Evolutionary conservation across 805 yeast genomes (phyloP), one percentile per base, ranked within the genome.

Genomic region (Kodamaea kaohsiungensis): DNA sequence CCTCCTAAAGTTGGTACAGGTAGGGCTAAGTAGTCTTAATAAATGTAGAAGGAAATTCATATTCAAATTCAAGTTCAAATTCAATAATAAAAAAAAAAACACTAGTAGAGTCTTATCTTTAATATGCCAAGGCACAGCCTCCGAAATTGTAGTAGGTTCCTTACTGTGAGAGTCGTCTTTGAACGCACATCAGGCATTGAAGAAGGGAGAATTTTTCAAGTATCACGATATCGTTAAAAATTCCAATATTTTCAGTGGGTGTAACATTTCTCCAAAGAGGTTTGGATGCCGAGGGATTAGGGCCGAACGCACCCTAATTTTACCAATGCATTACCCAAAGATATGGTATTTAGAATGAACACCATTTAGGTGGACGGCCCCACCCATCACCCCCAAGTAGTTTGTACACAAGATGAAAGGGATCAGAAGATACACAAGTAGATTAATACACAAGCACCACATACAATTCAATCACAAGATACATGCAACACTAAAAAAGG

Each of bases 1-100:
- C 78, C 78, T 1, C 78, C 78, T 27, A 63, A 58, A 51, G 69
- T 61, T 0, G 77, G 76, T 6, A 17, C 43, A 2, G 52, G 52
- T 2, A 13, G 42, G 17, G 35, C 35, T 30, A 30, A 30, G 35
- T 30, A 30, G 35, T 8, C n/a, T n/a, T 30, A 30, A 30, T 30
- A 30, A 30, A 30, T 12, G 25, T 30, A 30, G 35, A 30, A 12
- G 13, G n/a, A n/a, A n/a, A n/a, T n/a, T n/a, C n/a, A n/a, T n/a
- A n/a, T n/a, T n/a, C n/a, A n/a, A n/a, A n/a, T n/a, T n/a, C n/a
- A n/a, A n/a, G n/a, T n/a, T n/a, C n/a, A n/a, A n/a, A n/a, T n/a
- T n/a, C n/a, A n/a, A n/a, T n/a, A n/a, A n/a, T n/a, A n/a, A n/a
- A n/a, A n/a, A n/a, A n/a, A n/a, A n/a, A n/a, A n/a, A n/a, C n/a